Evolutionary conservation across 371 early-diverging fungal genomes (phyloP).

Genomic region (Mucor circinelloides): DNA sequence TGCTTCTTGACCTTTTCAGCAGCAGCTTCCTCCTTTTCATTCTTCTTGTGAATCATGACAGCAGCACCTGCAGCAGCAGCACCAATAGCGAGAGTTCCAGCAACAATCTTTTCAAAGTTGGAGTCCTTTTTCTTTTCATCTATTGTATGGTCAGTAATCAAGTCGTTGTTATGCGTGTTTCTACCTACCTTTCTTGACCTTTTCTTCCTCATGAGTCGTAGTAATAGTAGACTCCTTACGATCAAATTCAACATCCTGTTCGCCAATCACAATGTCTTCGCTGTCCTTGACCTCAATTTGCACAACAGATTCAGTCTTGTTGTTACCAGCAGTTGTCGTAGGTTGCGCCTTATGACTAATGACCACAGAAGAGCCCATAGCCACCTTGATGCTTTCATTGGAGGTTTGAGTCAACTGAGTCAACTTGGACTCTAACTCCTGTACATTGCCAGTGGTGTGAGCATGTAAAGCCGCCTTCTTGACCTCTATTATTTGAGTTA

Average conservation of each 20-base stretch:
- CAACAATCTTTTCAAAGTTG: slow-evolving; percentile 17
- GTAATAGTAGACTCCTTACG: slow-evolving; percentile 6
- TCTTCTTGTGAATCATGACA: slow-evolving; percentile 8
- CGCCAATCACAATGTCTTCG: slow-evolving; percentile 30
- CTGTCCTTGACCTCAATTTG: slow-evolving; percentile 22
- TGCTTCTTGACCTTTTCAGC: slow-evolving; percentile 9
- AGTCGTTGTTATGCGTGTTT: not conserved
- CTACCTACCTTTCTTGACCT: slow-evolving; percentile 15
- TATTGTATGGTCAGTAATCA: not conserved
- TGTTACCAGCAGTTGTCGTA: not conserved
- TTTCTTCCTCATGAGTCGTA: slow-evolving; percentile 1
- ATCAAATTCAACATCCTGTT: slow-evolving; percentile 28
- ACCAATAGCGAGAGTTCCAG: slow-evolving; percentile 25
- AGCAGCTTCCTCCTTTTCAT: slow-evolving; percentile 18
- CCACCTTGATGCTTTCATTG: slow-evolving; percentile 21
- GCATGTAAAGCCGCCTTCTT: slow-evolving; percentile 32
- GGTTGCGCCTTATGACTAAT: slow-evolving; percentile 23
- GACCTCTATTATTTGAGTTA: slow-evolving; percentile 25
- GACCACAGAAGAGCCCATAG: slow-evolving; percentile 28
- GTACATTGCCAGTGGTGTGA: slow-evolving; percentile 23
- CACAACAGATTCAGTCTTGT: slow-evolving; percentile 5
- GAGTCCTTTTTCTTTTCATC: slow-evolving; percentile 15
- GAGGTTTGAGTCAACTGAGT: slow-evolving; percentile 12
- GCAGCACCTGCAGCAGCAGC: slow-evolving; percentile 21
- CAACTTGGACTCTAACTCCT: slow-evolving; percentile 18